Evolutionary conservation across 257 asterid genomes (phyloP), one percentile per base, ranked within the genome.

Genomic region (Lavandula angustifolia): DNA sequence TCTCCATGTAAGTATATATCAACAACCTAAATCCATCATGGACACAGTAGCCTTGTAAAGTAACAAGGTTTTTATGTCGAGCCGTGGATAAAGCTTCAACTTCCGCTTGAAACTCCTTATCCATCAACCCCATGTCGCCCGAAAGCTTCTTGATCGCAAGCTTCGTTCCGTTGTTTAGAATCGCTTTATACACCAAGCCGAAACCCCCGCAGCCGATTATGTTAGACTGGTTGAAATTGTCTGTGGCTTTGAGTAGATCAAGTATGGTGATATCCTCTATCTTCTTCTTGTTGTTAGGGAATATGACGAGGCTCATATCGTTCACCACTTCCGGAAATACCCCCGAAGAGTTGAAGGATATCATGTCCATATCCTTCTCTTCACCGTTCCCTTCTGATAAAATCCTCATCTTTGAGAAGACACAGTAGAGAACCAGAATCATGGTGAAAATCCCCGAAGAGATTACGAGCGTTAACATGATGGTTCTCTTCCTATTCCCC

Each of bases 151-250:
- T 92, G 34, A 92, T 85, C 9, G 99, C 99, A 67, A 90, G 78
- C 60, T 73, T 81, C 7, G 85, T 85, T 9, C 97, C 97, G 46
- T 87, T 83, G 14, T 69, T 33, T 62, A 92, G 75, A 47, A 81
- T 90, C 22, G 99, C 99, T 78, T 80, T 92, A 38, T 84, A 92
- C 6, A 92, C 99, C 91, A 92, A 52, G 22, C 99, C 99, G 41
- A 87, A 92, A 50, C 99, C 99, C 34, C 99, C 99, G 68, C 99
- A 87, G 34, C 99, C 99, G 27, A 92, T 73, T 56, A 92, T 92
- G 47, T 92, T 89, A 9, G 89, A 76, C 73, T 89, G 96, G 85
- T 79, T 90, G 86, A 92, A 92, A 73, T 84, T 81, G 68, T 90
- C 87, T 4, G 99, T 90, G 81, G 96, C 99, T 73, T 80, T 84